Conservation (phyloP, 2,329 filamentous ascomycete genomes). For the Sporothrix brunneoviolacea region DNA sequence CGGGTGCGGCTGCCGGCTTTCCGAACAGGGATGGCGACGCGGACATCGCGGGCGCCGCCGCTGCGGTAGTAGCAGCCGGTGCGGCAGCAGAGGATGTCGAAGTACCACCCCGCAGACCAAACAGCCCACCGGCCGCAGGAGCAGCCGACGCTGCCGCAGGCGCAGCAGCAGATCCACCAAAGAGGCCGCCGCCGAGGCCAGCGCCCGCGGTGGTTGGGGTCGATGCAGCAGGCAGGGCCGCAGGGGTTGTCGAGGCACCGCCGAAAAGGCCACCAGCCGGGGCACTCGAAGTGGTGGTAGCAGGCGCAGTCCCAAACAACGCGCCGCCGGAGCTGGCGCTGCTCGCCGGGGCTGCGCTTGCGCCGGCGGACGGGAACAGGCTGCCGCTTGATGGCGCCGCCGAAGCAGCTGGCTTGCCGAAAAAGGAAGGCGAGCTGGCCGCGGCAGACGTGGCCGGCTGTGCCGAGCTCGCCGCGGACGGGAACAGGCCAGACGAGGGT, state of each 20-base stretch:
- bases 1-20: slow-evolving; percentile 21
- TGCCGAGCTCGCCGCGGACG: slow-evolving; percentile 1
- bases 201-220: not conserved
- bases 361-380: no score
- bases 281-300: not conserved
- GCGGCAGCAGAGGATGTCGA: not conserved
- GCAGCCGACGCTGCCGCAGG: not conserved
- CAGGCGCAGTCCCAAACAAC: not conserved
- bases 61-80: slow-evolving; percentile 13
- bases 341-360: not conserved
- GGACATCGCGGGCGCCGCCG: slow-evolving; percentile 15
- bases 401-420: slow-evolving; percentile 7
- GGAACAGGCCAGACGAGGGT: slow-evolving; percentile 3
- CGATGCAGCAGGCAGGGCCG: slow-evolving; percentile 14
- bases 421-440: slow-evolving; percentile 5
- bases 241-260: slow-evolving; percentile 17
- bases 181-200: no score
- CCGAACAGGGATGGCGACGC: slow-evolving; percentile 12
- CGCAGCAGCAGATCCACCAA: not conserved
- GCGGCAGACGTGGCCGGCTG: slow-evolving; percentile 4
- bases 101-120: not conserved
- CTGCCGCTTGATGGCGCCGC: not conserved
- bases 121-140: not conserved
- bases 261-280: slow-evolving; percentile 26
- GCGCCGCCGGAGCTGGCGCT: not conserved